Base-by-base conservation (phyloP, 495 filamentous ascomycete species). In the Penicillium roqueforti region DNA sequence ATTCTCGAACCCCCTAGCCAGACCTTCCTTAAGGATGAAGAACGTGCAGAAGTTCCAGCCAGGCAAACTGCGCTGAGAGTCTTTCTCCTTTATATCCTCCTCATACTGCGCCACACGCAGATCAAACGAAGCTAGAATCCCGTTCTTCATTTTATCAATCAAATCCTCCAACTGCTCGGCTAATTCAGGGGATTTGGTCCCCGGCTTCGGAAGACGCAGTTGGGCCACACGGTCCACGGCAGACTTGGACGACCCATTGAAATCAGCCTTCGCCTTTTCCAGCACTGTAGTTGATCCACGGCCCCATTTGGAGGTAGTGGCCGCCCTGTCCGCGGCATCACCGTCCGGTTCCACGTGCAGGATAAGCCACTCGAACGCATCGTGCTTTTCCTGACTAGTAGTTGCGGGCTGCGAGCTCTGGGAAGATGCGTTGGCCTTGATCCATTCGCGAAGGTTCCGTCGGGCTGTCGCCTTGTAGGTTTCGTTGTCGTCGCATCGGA, bases 31-130 rank as follows among this genome's bases (percentile, higher is more conserved):
- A 14, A 97, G 76, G 19, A 98, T 88, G 64, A 98, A 98, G 65
- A 97, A 98, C 1, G 95, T 97, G 68, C 92, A 97, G 65, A 97
- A 98, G 64, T 98, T 98, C 93, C 95, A 98, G 0, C 93, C 93
- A 3, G 95, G 93, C 20, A 98, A 71, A 38, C 77, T 82, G 38
- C 92, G 83, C 73, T 97, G 92, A 4, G 87, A 82, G 60, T 97
- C 93, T 61, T 88, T 91, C 65, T 96, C 95, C 59, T 86, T 85
- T 61, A 98, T 95, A 68, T 98, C 95, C 61, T 97, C 92, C 63
- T 98, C 93, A 68, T 97, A 97, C 62, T 97, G 92, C 37, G 79
- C 82, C 5, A 98, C 95, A 9, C 93, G 86, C 40, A 86, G 77
- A 75, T 96, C 91, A 63, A 98, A 97, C 6, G 91, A 92, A 14